Conservation (phyloP, 1,284 basidiomycete genomes). For the Naganishia liquefaciens region DNA sequence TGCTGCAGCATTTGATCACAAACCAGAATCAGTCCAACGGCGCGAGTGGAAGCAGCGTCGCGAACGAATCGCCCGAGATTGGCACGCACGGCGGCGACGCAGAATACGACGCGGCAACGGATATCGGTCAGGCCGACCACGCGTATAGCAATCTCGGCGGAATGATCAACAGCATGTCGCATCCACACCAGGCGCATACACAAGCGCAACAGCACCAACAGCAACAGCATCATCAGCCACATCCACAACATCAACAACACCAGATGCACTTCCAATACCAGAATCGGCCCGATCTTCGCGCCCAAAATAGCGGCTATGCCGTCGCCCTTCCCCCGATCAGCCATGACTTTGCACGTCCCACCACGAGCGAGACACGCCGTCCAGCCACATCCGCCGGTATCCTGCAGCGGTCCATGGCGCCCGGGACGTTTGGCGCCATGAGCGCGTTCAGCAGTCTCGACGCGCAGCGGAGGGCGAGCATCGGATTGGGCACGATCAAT, state of each 20-base stretch:
- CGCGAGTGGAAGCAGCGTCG: background rate
- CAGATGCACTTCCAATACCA: too few relatives aligned
- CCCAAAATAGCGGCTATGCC: constrained; percentile 21
- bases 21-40: background rate
- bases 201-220: background rate
- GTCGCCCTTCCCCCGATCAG: constrained; percentile 48
- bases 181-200: too few relatives aligned
- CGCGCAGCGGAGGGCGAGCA: constrained; percentile 12
- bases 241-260: background rate
- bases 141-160: constrained; percentile 11
- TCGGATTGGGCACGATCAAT: constrained; percentile 14
- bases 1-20: constrained; percentile 35
- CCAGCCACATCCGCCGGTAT: constrained; percentile 50
- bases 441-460: constrained; percentile 20
- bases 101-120: constrained; percentile 9
- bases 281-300: constrained; percentile 10
- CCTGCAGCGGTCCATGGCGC: constrained; percentile 35
- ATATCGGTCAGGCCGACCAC: constrained; percentile 5
- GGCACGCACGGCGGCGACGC: background rate
- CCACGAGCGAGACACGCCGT: constrained; percentile 42
- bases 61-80: background rate
- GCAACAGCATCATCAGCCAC: background rate
- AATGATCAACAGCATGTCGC: constrained; percentile 1
- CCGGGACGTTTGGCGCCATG: constrained; percentile 27
- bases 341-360: constrained; percentile 48